Conservation (phyloP, 768 basidiomycete genomes). For the Mycena vulgaris region DNA sequence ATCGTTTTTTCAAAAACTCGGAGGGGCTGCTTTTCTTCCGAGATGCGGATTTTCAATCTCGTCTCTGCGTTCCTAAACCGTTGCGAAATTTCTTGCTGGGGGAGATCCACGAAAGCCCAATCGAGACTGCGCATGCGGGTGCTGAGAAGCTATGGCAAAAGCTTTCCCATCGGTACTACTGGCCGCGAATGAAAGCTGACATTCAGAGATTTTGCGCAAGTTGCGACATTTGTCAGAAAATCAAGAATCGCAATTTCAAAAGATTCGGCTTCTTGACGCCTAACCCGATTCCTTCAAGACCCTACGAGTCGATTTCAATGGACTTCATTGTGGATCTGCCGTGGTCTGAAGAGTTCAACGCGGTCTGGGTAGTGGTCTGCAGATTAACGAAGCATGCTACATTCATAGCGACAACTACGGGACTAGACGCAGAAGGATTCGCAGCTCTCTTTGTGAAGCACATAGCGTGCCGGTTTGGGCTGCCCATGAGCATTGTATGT, state of each 20-base stretch:
- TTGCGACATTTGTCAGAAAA: background rate
- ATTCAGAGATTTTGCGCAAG: background rate
- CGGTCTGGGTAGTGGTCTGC: conserved; percentile 11
- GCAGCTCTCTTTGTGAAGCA: background rate
- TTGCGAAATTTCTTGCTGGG: background rate
- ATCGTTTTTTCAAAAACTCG: conserved; percentile 31
- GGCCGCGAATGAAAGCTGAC: conserved; percentile 20
- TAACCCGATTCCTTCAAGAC: background rate
- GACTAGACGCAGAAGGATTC: background rate
- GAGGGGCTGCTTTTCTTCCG: background rate
- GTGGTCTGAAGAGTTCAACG: conserved; percentile 15
- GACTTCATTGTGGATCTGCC: conserved; percentile 8
- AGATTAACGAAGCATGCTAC: background rate
- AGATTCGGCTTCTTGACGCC: background rate
- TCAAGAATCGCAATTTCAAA: background rate
- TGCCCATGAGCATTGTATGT: conserved; percentile 17
- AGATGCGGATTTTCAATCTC: conserved; percentile 29
- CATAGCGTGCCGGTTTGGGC: conserved; percentile 10
- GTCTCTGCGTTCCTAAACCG: conserved; percentile 33
- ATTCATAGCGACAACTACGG: background rate
- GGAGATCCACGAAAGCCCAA: conserved; percentile 22
- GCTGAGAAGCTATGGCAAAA: background rate
- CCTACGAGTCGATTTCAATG: background rate
- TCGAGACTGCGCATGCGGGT: conserved; percentile 23
- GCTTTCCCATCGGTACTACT: background rate